Conservation (phyloP, 768 basidiomycete species). For the Rhodosporidiobolus sp. region DNA sequence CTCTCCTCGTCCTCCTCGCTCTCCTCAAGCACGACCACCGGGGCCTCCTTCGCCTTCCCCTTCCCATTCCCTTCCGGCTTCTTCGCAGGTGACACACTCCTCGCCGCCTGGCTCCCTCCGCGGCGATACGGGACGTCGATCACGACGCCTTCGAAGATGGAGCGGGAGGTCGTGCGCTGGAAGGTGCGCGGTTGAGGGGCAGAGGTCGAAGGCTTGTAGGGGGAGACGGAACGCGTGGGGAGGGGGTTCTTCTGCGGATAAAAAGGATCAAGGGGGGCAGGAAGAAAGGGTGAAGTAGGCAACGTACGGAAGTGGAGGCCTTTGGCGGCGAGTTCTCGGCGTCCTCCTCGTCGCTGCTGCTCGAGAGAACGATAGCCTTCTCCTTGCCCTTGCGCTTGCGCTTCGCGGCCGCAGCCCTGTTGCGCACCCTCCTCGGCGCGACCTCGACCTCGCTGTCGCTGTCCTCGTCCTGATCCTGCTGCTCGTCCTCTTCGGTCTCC, state of each 20-base stretch:
- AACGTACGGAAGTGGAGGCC: not conserved
- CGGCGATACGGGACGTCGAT: not conserved
- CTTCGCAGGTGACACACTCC: not conserved
- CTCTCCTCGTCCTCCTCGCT: too few relatives aligned
- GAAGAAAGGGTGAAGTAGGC: not conserved
- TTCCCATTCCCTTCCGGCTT: not conserved
- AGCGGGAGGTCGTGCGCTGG: not conserved
- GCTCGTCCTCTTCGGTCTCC: not conserved
- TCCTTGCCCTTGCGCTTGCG: not conserved
- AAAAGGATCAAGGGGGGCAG: not conserved
- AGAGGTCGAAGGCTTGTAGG: not conserved
- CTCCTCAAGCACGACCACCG: too few relatives aligned
- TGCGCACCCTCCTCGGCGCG: not conserved
- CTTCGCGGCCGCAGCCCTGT: not conserved
- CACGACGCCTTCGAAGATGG: constrained; percentile 11
- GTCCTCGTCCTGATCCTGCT: not conserved
- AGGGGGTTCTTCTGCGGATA: not conserved
- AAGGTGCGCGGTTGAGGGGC: not conserved
- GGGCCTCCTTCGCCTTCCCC: not conserved
- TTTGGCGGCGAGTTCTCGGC: not conserved
- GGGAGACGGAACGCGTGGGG: not conserved
- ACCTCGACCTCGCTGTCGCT: not conserved
- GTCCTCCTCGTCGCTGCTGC: not conserved
- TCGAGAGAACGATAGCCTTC: not conserved
- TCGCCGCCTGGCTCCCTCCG: not conserved